Evolutionary conservation across 2,329 filamentous ascomycete species (phyloP).

Genomic region (Xylariales sp.): DNA sequence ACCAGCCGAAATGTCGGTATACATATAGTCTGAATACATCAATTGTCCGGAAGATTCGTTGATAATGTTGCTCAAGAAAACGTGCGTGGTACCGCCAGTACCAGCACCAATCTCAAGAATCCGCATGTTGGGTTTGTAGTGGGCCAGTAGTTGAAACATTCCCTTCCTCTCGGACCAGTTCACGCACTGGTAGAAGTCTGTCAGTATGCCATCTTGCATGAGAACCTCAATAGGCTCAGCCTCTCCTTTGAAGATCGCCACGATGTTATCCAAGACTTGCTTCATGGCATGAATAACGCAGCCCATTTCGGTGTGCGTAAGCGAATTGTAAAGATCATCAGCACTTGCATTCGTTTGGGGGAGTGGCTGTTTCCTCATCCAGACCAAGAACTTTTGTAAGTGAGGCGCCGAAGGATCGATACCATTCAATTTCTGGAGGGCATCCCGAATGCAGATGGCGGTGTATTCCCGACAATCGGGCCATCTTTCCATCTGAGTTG

Average conservation of each 20-base stretch:
- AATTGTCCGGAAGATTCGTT: neutral
- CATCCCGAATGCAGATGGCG: too few relatives aligned
- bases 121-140: neutral
- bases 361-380: neutral
- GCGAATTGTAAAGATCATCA: neutral
- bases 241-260: neutral
- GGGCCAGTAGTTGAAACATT: neutral
- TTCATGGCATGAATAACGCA: neutral
- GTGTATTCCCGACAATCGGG: too few relatives aligned
- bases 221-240: neutral
- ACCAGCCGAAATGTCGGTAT: neutral
- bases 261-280: neutral
- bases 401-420: too few relatives aligned
- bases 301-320: neutral
- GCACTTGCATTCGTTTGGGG: neutral
- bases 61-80: neutral
- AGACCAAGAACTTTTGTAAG: neutral
- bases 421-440: too few relatives aligned
- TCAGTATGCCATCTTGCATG: neutral
- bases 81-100: neutral
- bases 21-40: neutral
- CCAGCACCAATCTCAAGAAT: constrained; percentile 3
- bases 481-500: constrained; percentile 2
- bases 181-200: neutral
- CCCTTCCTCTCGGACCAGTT: neutral